Evolutionary conservation across 2,329 filamentous ascomycete genomes (phyloP).

Genomic region (Fusarium poae): DNA sequence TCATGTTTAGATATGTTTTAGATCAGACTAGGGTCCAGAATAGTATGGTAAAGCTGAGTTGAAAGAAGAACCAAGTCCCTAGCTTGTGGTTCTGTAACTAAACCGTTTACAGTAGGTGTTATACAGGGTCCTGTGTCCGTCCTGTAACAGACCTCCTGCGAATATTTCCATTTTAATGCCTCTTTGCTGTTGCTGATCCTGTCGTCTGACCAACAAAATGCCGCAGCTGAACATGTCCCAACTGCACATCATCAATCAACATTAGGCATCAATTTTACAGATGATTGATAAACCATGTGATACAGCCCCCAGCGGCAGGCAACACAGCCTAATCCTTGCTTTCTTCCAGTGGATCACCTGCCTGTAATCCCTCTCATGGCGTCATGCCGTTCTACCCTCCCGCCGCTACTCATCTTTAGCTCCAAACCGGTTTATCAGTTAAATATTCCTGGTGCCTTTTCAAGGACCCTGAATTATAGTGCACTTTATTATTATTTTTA

Average conservation of each 20-base stretch:
- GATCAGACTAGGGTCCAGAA: background rate
- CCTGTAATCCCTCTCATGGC: conserved; percentile 36
- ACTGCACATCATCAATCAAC: background rate
- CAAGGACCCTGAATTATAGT: background rate
- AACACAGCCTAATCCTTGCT: conserved; percentile 16
- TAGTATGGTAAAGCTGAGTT: background rate
- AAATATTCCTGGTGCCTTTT: conserved; percentile 15
- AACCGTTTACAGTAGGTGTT: background rate
- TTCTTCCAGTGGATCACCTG: conserved; percentile 43
- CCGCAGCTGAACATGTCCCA: conserved; percentile 4
- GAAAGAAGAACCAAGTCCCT: background rate
- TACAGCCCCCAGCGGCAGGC: conserved; percentile 10
- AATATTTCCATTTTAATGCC: background rate
- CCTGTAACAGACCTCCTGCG: background rate
- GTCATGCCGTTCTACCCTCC: conserved; percentile 38
- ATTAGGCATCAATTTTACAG: conserved; percentile 31
- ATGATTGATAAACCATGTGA: conserved; percentile 33
- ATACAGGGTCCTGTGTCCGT: background rate
- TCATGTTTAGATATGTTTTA: background rate
- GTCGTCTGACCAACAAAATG: conserved; percentile 21
- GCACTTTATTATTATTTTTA: too few relatives aligned
- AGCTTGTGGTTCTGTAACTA: background rate
- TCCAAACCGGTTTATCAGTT: conserved; percentile 1
- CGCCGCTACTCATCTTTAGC: conserved; percentile 4
- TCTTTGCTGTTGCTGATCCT: background rate